Percentiles rank a stretch among this genome's conserved stretches.
These are phyloP conservation scores for Aureococcus anophagefferens DNA, from an alignment of 108 stramenopile species.

Conservation along the genomic window DNA sequence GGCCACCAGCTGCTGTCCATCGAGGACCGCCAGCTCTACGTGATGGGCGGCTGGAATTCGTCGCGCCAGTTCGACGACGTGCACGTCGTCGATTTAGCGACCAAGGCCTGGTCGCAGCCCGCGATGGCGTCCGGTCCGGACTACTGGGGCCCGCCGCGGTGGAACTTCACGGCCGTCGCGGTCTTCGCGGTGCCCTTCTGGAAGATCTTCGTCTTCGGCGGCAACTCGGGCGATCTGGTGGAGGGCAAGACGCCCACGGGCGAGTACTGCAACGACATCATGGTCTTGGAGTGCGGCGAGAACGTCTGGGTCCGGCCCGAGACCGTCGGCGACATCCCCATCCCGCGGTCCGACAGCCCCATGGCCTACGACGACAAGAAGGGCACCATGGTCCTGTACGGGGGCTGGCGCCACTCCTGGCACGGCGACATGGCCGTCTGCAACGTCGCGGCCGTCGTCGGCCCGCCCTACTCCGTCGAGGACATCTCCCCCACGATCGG, in stretches of 20 bases:
- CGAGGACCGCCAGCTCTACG: constrained; percentile 39
- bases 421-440: constrained; percentile 51
- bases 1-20: constrained; percentile 54
- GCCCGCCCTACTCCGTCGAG: constrained; percentile 63
- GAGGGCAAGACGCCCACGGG: constrained; percentile 40
- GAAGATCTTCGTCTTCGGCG: constrained; percentile 70
- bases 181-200: constrained; percentile 66
- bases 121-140: constrained; percentile 34
- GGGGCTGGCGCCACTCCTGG: constrained; percentile 69
- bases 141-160: constrained; percentile 52
- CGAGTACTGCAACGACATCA: constrained; percentile 41
- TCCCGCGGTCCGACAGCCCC: constrained; percentile 51
- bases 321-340: constrained; percentile 36
- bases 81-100: constrained; percentile 43
- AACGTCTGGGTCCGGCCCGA: constrained; percentile 37
- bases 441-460: constrained; percentile 56
- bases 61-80: constrained; percentile 59
- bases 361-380: constrained; percentile 43
- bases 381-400: constrained; percentile 52
- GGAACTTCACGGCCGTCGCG: constrained; percentile 59
- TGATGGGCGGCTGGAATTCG: constrained; percentile 70
- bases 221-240: constrained; percentile 53
- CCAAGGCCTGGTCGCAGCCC: constrained; percentile 40
- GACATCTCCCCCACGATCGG: constrained; percentile 36
- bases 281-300: constrained; percentile 50